Conservation (phyloP, 1,284 basidiomycete species). For the Rhodotorula sp. region DNA sequence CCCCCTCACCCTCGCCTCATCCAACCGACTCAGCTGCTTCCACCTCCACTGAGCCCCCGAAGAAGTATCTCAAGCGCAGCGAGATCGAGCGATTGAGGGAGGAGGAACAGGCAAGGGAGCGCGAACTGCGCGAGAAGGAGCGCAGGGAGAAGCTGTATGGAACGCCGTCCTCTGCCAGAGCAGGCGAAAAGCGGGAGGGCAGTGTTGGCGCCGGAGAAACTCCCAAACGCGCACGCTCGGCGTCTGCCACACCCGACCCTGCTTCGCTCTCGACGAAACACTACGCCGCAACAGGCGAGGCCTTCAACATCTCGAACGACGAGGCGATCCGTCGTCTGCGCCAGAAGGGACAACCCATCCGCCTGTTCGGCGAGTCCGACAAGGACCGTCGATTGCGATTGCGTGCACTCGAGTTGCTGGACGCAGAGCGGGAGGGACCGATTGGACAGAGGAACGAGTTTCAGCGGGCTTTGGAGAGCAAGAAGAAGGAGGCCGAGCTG, state of each 20-base stretch:
- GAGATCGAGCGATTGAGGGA: slow-evolving; percentile 66
- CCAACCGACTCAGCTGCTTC: background rate
- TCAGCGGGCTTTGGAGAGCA: slow-evolving; percentile 77
- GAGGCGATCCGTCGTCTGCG: slow-evolving; percentile 87
- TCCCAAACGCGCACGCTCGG: background rate
- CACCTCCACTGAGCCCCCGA: slow-evolving; percentile 48
- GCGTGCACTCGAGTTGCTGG: slow-evolving; percentile 88
- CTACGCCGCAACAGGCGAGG: slow-evolving; percentile 35
- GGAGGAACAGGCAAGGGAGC: slow-evolving; percentile 60
- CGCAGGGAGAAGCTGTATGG: slow-evolving; percentile 40
- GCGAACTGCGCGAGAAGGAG: slow-evolving; percentile 56
- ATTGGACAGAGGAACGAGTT: slow-evolving; percentile 80
- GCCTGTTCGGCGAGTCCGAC: slow-evolving; percentile 92
- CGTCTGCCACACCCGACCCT: background rate
- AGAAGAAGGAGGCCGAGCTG: slow-evolving; percentile 62
- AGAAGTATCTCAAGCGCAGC: slow-evolving; percentile 82
- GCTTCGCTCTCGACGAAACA: slow-evolving; percentile 33
- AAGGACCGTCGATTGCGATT: slow-evolving; percentile 85
- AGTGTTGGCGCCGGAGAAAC: background rate
- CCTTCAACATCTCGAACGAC: slow-evolving; percentile 88
- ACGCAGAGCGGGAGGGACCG: slow-evolving; percentile 59
- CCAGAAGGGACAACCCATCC: slow-evolving; percentile 86
- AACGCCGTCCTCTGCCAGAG: slow-evolving; percentile 15
- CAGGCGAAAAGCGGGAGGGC: background rate
- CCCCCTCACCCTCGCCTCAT: background rate